Base-by-base conservation (phyloP, 805 yeast species). In the Pachysolen tannophilus region DNA sequence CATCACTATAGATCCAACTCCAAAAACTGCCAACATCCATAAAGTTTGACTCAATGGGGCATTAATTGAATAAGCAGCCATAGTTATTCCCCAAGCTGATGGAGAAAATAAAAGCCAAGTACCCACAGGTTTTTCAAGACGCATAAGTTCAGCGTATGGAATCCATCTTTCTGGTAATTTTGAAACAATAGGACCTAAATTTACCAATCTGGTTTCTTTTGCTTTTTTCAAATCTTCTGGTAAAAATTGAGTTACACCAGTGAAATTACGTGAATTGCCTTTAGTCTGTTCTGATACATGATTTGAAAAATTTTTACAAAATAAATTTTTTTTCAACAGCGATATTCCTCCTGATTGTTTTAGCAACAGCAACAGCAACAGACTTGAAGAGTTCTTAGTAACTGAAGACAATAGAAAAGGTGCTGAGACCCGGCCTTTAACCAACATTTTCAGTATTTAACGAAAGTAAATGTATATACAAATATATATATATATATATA, bases 111-210 rank as follows among this genome's bases (percentile, higher is more conserved):
- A 61, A 19, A 90, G 63, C 69, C 85, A 76, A 0, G 97, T 83
- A 0, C 98, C 99, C n/a, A 83, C 94, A 1, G 99, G 98, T 47
- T 85, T 85, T 52, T 92, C 98, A 37, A 90, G 57, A 37, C 99
- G 67, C 82, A 87, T 79, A 37, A 92, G 63, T 50, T 86, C 94
- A 28, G 95, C 94, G 53, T 87, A 92, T 0, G 98, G 97, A 30
- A 84, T 78, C 75, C 78, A 66, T 38, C 67, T 67, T 28, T 63
- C 66, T 1, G 98, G 97, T 17, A 92, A 65, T 23, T 67, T 64
- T 1, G 75, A 62, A 11, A 84, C 64, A 52, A 66, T 62, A 1
- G 75, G 65, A 3, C 63, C 62, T 25, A 74, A 49, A 1, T 71
- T 72, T 2, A 63, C 53, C 13, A 61, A 30, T 42, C 87, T 61